These are phyloP conservation scores for Erythrophleum fordii DNA, from an alignment of 306 rosid species.

Conservation along the genomic window DNA sequence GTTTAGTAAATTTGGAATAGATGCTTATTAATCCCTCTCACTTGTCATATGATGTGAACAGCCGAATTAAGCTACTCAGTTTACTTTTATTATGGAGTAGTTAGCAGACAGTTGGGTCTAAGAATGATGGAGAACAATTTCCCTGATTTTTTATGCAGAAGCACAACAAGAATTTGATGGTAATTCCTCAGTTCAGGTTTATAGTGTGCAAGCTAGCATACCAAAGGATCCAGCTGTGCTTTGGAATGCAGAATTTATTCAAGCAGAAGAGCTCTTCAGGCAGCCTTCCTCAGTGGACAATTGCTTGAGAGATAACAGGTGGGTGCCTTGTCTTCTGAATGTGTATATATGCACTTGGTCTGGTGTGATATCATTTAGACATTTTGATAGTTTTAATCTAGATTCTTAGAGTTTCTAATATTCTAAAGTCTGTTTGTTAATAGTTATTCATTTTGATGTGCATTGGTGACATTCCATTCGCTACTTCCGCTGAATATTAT, in stretches of 20 bases:
- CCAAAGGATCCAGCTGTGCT: conserved; percentile 94
- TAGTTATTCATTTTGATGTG: conserved; percentile 14
- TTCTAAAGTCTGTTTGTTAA: background rate
- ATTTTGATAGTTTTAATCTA: conserved; percentile 5
- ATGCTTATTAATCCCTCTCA: conserved; percentile 11
- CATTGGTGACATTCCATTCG: conserved; percentile 8
- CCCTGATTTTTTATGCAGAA: conserved; percentile 60
- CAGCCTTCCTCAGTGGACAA: conserved; percentile 71
- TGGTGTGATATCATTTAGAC: background rate
- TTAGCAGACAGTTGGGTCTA: conserved; percentile 29
- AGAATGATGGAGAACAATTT: conserved; percentile 29
- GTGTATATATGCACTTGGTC: background rate
- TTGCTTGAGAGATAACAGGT: conserved; percentile 97
- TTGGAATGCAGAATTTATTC: conserved; percentile 92
- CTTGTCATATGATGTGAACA: conserved; percentile 12
- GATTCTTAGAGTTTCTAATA: background rate
- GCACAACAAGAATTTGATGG: conserved; percentile 83
- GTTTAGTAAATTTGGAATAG: conserved; percentile 19
- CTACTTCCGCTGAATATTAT: background rate
- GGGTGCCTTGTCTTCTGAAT: conserved; percentile 22
- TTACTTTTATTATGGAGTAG: conserved; percentile 20
- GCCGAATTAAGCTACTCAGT: conserved; percentile 18
- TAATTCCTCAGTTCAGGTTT: conserved; percentile 81
- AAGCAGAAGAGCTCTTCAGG: conserved; percentile 91
- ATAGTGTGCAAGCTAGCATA: conserved; percentile 88